Percentiles rank a stretch among this genome's conserved stretches.
These are phyloP conservation scores for Chlorella sp. DNA, from an alignment of 139 green algal species.

Conservation along the genomic window DNA sequence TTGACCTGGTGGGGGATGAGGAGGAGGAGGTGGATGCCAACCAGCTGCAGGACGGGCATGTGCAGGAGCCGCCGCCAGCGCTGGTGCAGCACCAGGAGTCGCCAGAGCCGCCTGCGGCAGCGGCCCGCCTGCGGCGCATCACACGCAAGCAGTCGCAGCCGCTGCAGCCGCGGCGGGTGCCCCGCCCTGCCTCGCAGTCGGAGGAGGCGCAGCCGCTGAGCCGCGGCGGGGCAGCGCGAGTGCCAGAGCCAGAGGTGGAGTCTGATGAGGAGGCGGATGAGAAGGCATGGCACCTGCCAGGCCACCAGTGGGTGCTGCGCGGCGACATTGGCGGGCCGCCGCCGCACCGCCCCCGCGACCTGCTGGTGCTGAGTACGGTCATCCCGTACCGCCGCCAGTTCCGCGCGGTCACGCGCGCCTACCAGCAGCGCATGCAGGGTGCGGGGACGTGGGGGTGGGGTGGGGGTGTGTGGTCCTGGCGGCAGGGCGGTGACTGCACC, in stretches of 20 bases:
- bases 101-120: neutral
- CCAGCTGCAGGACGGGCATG: neutral
- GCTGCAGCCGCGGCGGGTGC: neutral
- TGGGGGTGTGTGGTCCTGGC: no score
- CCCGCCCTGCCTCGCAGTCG: neutral
- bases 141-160: neutral
- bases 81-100: neutral
- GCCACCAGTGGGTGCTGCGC: neutral
- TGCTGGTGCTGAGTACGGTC: constrained; percentile 5
- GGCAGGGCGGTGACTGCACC: no score
- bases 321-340: constrained; percentile 8
- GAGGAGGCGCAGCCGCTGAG: neutral
- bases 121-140: neutral
- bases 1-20: no score
- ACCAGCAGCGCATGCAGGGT: neutral
- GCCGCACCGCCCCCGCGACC: neutral
- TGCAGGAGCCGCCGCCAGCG: neutral
- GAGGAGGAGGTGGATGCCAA: no score
- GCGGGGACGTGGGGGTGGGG: neutral
- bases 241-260: neutral
- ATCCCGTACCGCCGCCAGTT: constrained; percentile 1
- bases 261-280: neutral
- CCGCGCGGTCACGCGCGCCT: neutral
- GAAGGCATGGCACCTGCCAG: neutral
- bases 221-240: neutral